Evolutionary conservation across 208 protist genomes (phyloP), one percentile per base, ranked within the genome.

Genomic region (Leishmania lainsoni): DNA sequence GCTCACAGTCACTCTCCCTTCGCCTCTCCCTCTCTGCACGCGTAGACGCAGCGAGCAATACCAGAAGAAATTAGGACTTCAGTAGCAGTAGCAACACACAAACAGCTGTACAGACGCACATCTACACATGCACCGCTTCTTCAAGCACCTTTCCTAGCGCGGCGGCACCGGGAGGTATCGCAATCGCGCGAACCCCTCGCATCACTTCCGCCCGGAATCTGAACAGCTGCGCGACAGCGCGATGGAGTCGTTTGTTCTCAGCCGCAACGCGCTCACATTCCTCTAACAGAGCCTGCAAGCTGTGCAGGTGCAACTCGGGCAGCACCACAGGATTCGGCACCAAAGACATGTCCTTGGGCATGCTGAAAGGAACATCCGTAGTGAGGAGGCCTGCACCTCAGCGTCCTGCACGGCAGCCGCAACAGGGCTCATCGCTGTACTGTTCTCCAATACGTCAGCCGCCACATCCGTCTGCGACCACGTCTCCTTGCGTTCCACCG

Each of bases 171-270:
- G 12, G 16, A 58, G 20, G 14, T 9, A 16, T 1, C 9, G 68
- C 45, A 61, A 65, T 42, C 74, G 52, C 54, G 20, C 39, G 79
- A 14, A 87, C 58, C 69, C 79, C 80, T 12, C 49, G 68, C 79
- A 81, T 81, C 39, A 84, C 84, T 65, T 52, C 76, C 85, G 14
- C 73, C n/a, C 75, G 86, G 78, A 68, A 91, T 72, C 6, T 82
- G 74, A 26, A 59, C 79, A 82, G 78, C 71, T 81, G 58, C 5
- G n/a, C 39, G 22, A 88, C 29, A 32, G 29, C 81, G 56, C 58
- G 49, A 0, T 42, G 77, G 49, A 86, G 71, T 22, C 49, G 35
- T 9, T 2, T 74, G 29, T 90, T 90, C 65, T 90, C 81, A 0
- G 26, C 9, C 5, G 39, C 56, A 20, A 87, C 68, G 16, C 63